phyloP scores from a whole-genome alignment of 257 asterid genomes.

The Solanum bulbocastanum region DNA sequence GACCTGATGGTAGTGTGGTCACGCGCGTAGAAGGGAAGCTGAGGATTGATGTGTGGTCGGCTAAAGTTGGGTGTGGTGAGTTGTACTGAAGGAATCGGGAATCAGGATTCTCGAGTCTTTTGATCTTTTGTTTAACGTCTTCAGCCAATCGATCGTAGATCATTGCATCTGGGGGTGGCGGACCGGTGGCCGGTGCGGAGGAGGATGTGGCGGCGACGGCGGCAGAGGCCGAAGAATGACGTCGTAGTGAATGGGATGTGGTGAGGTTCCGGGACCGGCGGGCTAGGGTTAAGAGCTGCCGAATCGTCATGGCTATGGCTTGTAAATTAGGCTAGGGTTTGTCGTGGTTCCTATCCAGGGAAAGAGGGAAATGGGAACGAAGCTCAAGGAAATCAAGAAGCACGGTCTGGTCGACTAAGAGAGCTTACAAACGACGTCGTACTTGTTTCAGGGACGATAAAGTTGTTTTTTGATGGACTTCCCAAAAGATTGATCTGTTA shows the following conservation, averaged over 20 bases:
- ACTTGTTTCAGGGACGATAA: neutral
- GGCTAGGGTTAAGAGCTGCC: slow-evolving; percentile 54
- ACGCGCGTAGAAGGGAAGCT: slow-evolving; percentile 62
- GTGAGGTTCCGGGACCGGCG: slow-evolving; percentile 33
- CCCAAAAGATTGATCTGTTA: neutral
- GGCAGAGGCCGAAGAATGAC: slow-evolving; percentile 38
- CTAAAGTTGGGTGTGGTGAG: slow-evolving; percentile 50
- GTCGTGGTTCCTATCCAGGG: neutral
- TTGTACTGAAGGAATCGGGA: slow-evolving; percentile 54
- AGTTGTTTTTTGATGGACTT: neutral
- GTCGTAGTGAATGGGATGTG: slow-evolving; percentile 14
- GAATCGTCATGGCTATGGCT: slow-evolving; percentile 40
- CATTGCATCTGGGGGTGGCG: slow-evolving; percentile 66
- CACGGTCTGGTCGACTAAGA: neutral
- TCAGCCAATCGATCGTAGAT: slow-evolving; percentile 83
- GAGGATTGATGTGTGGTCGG: slow-evolving; percentile 61
- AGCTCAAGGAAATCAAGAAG: neutral
- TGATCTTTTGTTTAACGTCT: slow-evolving; percentile 45
- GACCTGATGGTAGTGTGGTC: slow-evolving; percentile 82
- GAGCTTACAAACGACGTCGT: neutral
- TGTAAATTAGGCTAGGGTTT: slow-evolving; percentile 16
- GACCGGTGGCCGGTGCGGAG: slow-evolving; percentile 26
- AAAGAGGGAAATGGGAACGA: neutral
- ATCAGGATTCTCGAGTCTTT: slow-evolving; percentile 55
- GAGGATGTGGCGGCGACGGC: slow-evolving; percentile 8